Evolutionary conservation across 1,139 yeast species (phyloP).

Genomic region (Saccharomycopsis hybrid): DNA sequence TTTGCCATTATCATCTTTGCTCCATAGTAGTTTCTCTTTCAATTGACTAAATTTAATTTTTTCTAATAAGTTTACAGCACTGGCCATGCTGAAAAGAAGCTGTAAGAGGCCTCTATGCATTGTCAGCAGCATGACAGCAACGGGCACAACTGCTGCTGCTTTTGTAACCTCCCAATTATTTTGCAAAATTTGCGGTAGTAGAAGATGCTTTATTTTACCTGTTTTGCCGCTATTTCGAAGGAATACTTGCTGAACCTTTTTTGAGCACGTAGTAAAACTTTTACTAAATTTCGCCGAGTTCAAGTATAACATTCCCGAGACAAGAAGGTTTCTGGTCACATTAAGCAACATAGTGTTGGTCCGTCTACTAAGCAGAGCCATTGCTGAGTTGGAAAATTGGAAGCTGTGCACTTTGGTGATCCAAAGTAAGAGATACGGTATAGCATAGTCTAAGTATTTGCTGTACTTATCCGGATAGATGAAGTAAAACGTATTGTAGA

Average conservation of each 20-base stretch:
- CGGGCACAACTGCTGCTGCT: no score
- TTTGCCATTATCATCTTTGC: no score
- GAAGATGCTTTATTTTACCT: no score
- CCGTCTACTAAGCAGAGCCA: no score
- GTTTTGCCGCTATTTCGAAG: no score
- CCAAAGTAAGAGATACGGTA: slow-evolving; percentile 3
- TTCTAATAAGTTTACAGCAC: background rate
- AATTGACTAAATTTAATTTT: background rate
- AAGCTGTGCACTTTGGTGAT: slow-evolving; percentile 10
- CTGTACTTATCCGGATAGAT: slow-evolving; percentile 13
- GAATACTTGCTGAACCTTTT: background rate
- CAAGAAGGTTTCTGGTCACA: background rate
- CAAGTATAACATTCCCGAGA: background rate
- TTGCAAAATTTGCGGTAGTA: no score
- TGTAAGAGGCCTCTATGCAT: background rate
- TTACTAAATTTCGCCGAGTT: background rate
- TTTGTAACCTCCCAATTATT: no score
- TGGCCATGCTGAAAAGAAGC: background rate
- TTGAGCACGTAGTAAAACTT: no score
- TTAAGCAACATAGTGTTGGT: background rate
- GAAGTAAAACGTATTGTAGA: slow-evolving; percentile 11
- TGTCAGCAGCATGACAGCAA: background rate
- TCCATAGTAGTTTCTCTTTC: no score
- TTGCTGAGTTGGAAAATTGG: no score
- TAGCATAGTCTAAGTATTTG: background rate